Percentiles rank a stretch among this genome's conserved stretches.
These are phyloP conservation scores for Eragrostis curvula DNA, from an alignment of 176 grass and related monocot genomes.

Conservation along the genomic window DNA sequence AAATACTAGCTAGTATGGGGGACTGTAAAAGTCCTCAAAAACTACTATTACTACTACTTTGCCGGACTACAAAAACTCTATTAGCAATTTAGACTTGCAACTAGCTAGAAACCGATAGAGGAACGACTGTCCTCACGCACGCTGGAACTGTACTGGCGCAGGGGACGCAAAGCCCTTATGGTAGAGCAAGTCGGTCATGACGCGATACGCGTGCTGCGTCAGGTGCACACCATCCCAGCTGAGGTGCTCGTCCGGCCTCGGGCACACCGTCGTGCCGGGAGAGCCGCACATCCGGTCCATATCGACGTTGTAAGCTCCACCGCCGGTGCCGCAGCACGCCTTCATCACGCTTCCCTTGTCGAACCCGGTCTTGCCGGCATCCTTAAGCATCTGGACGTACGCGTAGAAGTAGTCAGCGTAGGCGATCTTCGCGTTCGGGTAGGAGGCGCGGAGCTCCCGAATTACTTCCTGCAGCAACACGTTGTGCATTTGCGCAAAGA, in stretches of 20 bases:
- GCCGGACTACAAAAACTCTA: background rate
- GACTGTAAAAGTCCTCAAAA: too few relatives aligned
- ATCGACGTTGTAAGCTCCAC: slow-evolving; percentile 56
- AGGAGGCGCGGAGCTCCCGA: slow-evolving; percentile 33
- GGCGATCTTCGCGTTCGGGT: slow-evolving; percentile 48
- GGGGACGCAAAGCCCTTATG: slow-evolving; percentile 33
- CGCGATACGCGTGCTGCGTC: slow-evolving; percentile 61
- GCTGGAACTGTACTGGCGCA: background rate
- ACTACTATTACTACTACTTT: background rate
- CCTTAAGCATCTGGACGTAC: slow-evolving; percentile 61
- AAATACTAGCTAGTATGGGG: too few relatives aligned
- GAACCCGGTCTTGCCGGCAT: slow-evolving; percentile 56
- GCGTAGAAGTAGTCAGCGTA: slow-evolving; percentile 81
- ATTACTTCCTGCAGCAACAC: slow-evolving; percentile 49
- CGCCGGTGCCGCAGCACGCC: slow-evolving; percentile 73
- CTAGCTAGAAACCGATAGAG: too few relatives aligned
- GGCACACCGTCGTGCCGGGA: slow-evolving; percentile 46
- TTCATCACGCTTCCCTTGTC: slow-evolving; percentile 14
- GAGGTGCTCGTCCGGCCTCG: slow-evolving; percentile 48
- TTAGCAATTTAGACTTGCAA: background rate
- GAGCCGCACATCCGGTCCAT: slow-evolving; percentile 65
- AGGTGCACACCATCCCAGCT: slow-evolving; percentile 92
- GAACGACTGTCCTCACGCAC: background rate
- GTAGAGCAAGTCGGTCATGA: slow-evolving; percentile 42
- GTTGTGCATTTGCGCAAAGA: slow-evolving; percentile 63